Evolutionary conservation across 2,329 filamentous ascomycete genomes (phyloP), one percentile per base, ranked within the genome.

Genomic region (Chrysoporthe puriensis): DNA sequence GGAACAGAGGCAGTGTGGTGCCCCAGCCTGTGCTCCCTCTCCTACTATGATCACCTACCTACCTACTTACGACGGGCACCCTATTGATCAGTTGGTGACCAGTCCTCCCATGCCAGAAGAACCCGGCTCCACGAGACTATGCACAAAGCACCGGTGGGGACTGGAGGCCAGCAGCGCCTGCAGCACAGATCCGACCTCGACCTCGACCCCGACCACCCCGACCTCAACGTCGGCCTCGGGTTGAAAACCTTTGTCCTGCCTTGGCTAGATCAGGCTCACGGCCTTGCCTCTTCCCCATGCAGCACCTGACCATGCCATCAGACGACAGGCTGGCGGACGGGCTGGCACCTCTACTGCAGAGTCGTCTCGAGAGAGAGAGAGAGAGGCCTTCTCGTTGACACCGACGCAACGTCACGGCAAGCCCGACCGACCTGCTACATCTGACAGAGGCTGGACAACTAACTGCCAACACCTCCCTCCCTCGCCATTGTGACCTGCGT

Each of bases 111-210:
- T 44, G 64, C 50, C 63, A 58, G 44, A 36, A 44, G 56, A 48
- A 26, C 59, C 48, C 34, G 44, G 58, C 46, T 40, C 57, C 32
- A 48, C 58, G 62, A 68, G 56, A 52, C 66, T 48, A 26, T 43
- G 44, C 34, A 52, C 44, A 42, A 60, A 64, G 66, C 26, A 26
- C 56, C 54, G 32, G 57, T 40, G 65, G 65, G 46, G 52, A 63
- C 60, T 60, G 60, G 60, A 52, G 63, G 43, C 50, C 43, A 63
- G 56, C 62, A 62, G 56, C 62, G 56, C n/a, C 44, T 46, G 18
- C 44, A 46, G 44, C 44, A 42, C 40, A 44, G 9, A 59, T 44
- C 44, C 40, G 11, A 44, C 40, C 6, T 44, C 36, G 57, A 16
- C 44, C 43, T 61, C 43, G 42, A 43, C 42, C 21, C 21, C 9